These are phyloP conservation scores for Laburnicola sp. DNA, from an alignment of 2,329 filamentous ascomycete genomes.

Conservation along the genomic window DNA sequence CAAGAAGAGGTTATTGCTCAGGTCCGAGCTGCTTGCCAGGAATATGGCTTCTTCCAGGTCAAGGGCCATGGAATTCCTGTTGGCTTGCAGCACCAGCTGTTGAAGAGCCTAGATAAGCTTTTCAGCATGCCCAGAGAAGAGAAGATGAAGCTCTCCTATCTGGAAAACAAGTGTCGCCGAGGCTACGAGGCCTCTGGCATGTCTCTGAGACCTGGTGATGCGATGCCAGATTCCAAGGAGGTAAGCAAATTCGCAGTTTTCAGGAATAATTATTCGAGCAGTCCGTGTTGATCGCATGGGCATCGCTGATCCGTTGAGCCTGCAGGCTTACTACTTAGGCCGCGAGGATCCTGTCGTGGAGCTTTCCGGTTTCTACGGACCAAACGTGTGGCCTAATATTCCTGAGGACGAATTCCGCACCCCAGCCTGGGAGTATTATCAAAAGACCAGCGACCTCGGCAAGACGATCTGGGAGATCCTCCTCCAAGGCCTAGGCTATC, in stretches of 20 bases:
- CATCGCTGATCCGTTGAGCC: no score
- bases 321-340: constrained; percentile 12
- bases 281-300: no score
- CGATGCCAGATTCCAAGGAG: constrained; percentile 21
- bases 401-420: constrained; percentile 5
- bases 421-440: constrained; percentile 10
- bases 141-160: constrained; percentile 16
- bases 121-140: constrained; percentile 18
- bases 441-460: constrained; percentile 6
- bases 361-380: constrained; percentile 10
- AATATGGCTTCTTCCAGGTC: constrained; percentile 23
- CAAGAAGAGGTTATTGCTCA: constrained; percentile 10
- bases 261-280: background rate
- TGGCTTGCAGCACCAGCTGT: constrained; percentile 2
- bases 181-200: constrained; percentile 14
- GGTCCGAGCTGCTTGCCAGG: constrained; percentile 9
- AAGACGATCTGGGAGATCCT: constrained; percentile 11
- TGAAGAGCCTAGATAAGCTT: constrained; percentile 10
- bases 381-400: constrained; percentile 12
- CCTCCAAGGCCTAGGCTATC: constrained; percentile 9
- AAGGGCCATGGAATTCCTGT: constrained; percentile 18
- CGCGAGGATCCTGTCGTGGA: constrained; percentile 11
- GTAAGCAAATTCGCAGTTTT: background rate
- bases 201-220: constrained; percentile 9
- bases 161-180: constrained; percentile 9